Evolutionary conservation across 306 rosid genomes (phyloP).

Genomic region (Castanospermum australe): DNA sequence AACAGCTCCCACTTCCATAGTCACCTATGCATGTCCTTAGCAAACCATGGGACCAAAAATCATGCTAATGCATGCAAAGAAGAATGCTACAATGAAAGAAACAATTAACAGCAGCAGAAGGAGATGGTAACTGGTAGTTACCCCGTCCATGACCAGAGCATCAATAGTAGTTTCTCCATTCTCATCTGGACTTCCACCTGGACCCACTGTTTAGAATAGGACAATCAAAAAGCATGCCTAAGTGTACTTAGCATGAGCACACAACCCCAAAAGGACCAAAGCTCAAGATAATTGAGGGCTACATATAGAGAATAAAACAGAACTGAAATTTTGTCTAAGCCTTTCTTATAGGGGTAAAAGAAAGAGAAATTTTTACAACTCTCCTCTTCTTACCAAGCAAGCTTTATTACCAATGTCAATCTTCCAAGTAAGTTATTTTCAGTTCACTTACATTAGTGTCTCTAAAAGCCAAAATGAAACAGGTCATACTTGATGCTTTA

Average conservation of each 20-base stretch:
- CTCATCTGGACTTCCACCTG: conserved; percentile 98
- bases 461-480: neutral
- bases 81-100: conserved; percentile 6
- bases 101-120: neutral
- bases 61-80: conserved; percentile 19
- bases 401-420: neutral
- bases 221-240: neutral
- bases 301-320: neutral
- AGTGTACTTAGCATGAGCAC: neutral
- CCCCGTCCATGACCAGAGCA: conserved; percentile 95
- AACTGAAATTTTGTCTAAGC: neutral
- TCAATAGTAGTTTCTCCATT: conserved; percentile 95
- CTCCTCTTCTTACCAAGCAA: conserved; percentile 14
- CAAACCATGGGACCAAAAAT: conserved; percentile 37
- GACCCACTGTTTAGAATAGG: conserved; percentile 65
- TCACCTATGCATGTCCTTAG: conserved; percentile 73
- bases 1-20: conserved; percentile 98
- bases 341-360: neutral
- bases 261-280: conserved; percentile 10
- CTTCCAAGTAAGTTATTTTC: neutral
- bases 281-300: neutral
- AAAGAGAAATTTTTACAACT: neutral
- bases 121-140: conserved; percentile 35
- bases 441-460: neutral
- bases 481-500: neutral